Base-by-base conservation (phyloP, 768 basidiomycete genomes). In the Kwoniella mangroviensis region DNA sequence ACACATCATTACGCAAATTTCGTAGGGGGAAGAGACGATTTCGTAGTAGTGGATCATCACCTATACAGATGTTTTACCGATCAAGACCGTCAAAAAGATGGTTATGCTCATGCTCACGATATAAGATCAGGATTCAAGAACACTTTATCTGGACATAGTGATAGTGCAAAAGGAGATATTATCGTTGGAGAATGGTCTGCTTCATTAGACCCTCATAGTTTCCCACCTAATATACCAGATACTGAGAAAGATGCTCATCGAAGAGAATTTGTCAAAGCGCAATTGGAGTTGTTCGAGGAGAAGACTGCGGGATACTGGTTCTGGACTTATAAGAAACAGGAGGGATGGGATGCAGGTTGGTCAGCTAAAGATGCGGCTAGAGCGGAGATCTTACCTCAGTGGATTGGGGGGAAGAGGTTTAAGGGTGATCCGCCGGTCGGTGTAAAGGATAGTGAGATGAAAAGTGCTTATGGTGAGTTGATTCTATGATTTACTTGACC, bases 101-200 rank as follows among this genome's bases (percentile, higher is more conserved):
- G 87, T 0, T 76, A 85, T 3, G 85, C 87, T 54, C 92, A 91
- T 75, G 85, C 88, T 7, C 76, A 79, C 55, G 82, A 86, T 0
- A 83, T 92, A 21, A 71, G 81, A 79, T 85, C 87, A 78, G 0
- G 84, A 80, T 53, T 86, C 83, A 4, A 70, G 73, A 1, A 54
- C n/a, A 64, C 73, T 83, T 49, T 87, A 84, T 1, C 78, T 80
- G 62, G 86, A 80, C 63, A 86, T 79, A 69, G 84, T 82, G 22
- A 83, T 72, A 69, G 79, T 65, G 68, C 85, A 73, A 28, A 86
- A 24, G 89, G 89, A 22, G 86, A 83, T 4, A 70, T 94, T 6
- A 84, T 93, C 34, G 85, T 93, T 0, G 92, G 89, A 6, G 92
- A 94, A 76, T 93, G 90, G 89, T 90, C 89, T 3, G 92, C 89